These are phyloP conservation scores for Metarhizium anisopliae DNA, from an alignment of 2,329 filamentous ascomycete genomes.

Conservation along the genomic window DNA sequence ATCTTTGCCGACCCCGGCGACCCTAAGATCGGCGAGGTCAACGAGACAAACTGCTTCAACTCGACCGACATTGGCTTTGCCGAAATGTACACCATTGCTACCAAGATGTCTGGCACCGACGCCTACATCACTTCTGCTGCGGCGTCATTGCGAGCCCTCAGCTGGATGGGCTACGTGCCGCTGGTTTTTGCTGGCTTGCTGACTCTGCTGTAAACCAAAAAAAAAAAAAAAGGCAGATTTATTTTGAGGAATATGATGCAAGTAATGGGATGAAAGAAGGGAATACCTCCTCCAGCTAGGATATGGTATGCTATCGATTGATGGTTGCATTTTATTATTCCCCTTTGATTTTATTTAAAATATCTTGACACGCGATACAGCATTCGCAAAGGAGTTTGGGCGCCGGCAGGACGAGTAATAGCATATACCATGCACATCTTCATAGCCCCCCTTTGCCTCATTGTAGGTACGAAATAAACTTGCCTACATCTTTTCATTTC, in stretches of 20 bases:
- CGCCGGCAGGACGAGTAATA: background rate
- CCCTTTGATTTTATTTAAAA: background rate
- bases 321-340: background rate
- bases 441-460: background rate
- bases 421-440: background rate
- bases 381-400: background rate
- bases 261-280: constrained; percentile 3
- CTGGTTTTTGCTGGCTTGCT: constrained; percentile 29
- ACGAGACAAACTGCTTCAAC: constrained; percentile 81
- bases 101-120: constrained; percentile 29
- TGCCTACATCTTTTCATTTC: no score
- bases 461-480: no score
- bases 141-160: constrained; percentile 10
- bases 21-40: constrained; percentile 58
- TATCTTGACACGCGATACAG: background rate
- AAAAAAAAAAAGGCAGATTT: background rate
- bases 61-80: constrained; percentile 68
- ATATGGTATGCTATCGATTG: background rate
- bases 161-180: constrained; percentile 33
- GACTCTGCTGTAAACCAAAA: constrained; percentile 24
- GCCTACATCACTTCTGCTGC: constrained; percentile 21
- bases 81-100: constrained; percentile 62
- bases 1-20: constrained; percentile 77
- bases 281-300: background rate
- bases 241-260: background rate